Base-by-base conservation (phyloP, 306 rosid species). In the Dicorynia guianensis region DNA sequence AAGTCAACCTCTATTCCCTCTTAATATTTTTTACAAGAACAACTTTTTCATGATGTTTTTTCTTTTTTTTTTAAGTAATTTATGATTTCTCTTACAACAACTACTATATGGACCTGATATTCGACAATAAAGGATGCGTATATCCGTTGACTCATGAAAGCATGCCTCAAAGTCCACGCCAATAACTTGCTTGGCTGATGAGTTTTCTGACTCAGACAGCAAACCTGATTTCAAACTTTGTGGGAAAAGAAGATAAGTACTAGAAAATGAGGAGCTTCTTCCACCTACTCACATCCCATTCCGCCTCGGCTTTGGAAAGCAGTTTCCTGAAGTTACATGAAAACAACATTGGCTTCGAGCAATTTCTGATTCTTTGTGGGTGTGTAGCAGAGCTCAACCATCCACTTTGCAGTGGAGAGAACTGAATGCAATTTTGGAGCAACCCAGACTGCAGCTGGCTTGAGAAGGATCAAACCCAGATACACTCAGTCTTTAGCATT, bases 401-500 rank as follows among this genome's bases (percentile, higher is more conserved):
- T 43, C 63, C 49, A 69, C 60, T 3, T 9, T 25, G 66, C 12
- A 75, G 48, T 38, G 20, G 53, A 15, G 70, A 76, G 30, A 65
- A 39, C 18, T 65, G 71, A 65, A 19, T 65, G 44, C 39, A 11
- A 18, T 64, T 67, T 67, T 49, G 46, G 9, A 7, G 44, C 43
- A n/a, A 30, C 6, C 15, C 33, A 48, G 14, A 34, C 47, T 4
- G 44, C 47, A 5, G 73, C 10, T 68, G 73, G 34, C 36, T 49
- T 18, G 15, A 4, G 1, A 17, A 18, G 47, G 34, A 18, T 11
- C 39, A 13, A 19, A 68, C 64, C 11, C 14, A 8, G 40, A 58
- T 58, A 36, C 54, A 9, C 61, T 55, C 59, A 13, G 77, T 59
- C 72, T 57, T 77, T 65, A 84, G 79, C 69, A 64, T 47, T 69